Evolutionary conservation across 352 stramenopile genomes (phyloP), one percentile per base, ranked within the genome.

Genomic region (Globisporangium camurandrum): DNA sequence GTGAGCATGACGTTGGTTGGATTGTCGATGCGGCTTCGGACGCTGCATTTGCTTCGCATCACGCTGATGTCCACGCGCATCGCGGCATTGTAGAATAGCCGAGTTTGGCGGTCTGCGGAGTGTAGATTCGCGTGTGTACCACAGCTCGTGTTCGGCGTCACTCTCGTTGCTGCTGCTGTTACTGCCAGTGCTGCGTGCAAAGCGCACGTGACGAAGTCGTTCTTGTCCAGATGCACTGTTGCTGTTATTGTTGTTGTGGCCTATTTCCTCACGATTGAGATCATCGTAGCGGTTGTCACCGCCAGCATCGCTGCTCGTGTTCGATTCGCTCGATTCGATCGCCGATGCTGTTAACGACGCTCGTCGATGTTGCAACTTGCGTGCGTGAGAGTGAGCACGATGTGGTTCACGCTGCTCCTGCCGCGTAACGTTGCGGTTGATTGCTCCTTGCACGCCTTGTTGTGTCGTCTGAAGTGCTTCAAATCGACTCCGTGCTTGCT

Each of bases 251-350:
- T 5, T 34, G 8, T 43, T 23, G 3, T 38, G n/a, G n/a, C n/a
- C n/a, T n/a, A n/a, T n/a, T n/a, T n/a, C n/a, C n/a, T n/a, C n/a
- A n/a, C n/a, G n/a, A n/a, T n/a, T n/a, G n/a, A n/a, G n/a, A n/a
- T n/a, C n/a, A n/a, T n/a, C n/a, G n/a, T n/a, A n/a, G n/a, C n/a
- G n/a, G n/a, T n/a, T n/a, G n/a, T n/a, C n/a, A n/a, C n/a, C n/a
- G n/a, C n/a, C n/a, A n/a, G n/a, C 36, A 16, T 46, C 26, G 24
- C 46, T 53, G 46, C 36, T 53, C 6, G 36, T 22, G 19, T 45
- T 26, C 4, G n/a, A 37, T 2, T 38, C 22, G 17, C n/a, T n/a
- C n/a, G n/a, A n/a, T n/a, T n/a, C n/a, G n/a, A n/a, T n/a, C n/a
- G 38, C 7, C n/a, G 4, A 2, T 38, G 33, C 33, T 34, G 12